Base-by-base conservation (phyloP, 2,329 filamentous ascomycete genomes). In the Phialophora chinensis region DNA sequence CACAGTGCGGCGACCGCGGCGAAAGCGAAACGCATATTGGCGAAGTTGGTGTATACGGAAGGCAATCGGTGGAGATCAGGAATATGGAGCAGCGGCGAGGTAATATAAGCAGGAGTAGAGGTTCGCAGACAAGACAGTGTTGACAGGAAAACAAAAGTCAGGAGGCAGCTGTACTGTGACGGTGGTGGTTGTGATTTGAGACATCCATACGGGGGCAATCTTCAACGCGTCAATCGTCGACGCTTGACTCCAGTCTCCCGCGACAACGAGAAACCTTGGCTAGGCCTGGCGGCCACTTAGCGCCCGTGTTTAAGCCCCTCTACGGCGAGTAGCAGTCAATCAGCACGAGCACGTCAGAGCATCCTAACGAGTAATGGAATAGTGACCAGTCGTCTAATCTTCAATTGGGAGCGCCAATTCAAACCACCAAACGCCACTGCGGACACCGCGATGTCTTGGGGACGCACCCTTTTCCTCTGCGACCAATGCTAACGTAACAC, bases 11-110 rank as follows among this genome's bases (percentile, higher is more conserved):
- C 68, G 68, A 82, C 69, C 57, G 81, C 59, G 63, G 79, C 77
- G 73, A 77, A 69, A 68, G 79, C 71, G 75, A 81, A 79, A 68
- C 79, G 79, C 83, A 85, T 85, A 38, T 70, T 80, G 58, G 49
- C 49, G 42, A 2, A 60, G 10, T 17, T 20, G 49, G 59, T 31
- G 35, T 38, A 54, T 29, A 29, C n/a, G 33, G 33, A 12, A 23
- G 25, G 49, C 14, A 52, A 33, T 44, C 33, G 38, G 58, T 65
- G 35, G 35, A 53, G 50, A 38, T 38, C 23, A 49, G 52, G 23
- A 57, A 14, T 55, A 47, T n/a, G 38, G 20, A 27, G n/a, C 53
- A 17, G 42, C 20, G 23, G 42, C 11, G 60, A n/a, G 25, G 29
- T 25, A 25, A 55, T 55, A 56, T 25, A 49, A 47, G 52, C 35